phyloP scores from a whole-genome alignment of 306 rosid genomes.

The Cicer chorassanicum region DNA sequence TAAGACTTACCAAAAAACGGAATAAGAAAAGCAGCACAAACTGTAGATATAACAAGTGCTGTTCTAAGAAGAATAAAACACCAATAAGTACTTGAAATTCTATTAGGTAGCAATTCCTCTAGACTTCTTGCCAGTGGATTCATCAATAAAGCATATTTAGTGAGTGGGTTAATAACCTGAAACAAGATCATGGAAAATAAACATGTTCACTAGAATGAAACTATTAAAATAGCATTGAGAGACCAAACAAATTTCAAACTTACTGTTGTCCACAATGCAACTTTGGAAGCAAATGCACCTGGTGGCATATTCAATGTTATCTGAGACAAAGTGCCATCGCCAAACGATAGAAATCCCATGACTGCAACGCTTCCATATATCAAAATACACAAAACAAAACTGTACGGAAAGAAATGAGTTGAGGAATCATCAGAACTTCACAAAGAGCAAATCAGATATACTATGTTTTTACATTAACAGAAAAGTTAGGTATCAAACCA shows the following conservation, averaged over 20 bases:
- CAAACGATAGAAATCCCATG: constrained; percentile 77
- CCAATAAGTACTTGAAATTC: constrained; percentile 55
- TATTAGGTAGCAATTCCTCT: constrained; percentile 73
- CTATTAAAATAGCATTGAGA: constrained; percentile 10
- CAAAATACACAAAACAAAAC: constrained; percentile 63
- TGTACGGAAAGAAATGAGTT: constrained; percentile 47
- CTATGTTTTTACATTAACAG: neutral
- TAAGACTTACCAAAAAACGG: constrained; percentile 76
- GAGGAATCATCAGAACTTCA: constrained; percentile 25
- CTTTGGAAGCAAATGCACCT: constrained; percentile 59
- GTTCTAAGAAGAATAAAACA: constrained; percentile 70
- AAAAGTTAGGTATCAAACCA: constrained; percentile 38
- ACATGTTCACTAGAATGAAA: neutral
- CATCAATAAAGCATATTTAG: constrained; percentile 87
- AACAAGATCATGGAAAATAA: constrained; percentile 37
- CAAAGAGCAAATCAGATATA: neutral
- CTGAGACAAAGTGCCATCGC: constrained; percentile 76
- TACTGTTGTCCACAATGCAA: constrained; percentile 83
- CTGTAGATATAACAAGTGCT: constrained; percentile 66
- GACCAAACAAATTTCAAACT: constrained; percentile 44
- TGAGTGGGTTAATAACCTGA: constrained; percentile 82
- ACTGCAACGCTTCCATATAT: constrained; percentile 79
- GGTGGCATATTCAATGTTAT: constrained; percentile 81
- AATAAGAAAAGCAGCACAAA: constrained; percentile 79
- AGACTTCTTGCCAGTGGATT: constrained; percentile 87